Conservation (phyloP, 106 monocot species). For the Acorus gramineus region DNA sequence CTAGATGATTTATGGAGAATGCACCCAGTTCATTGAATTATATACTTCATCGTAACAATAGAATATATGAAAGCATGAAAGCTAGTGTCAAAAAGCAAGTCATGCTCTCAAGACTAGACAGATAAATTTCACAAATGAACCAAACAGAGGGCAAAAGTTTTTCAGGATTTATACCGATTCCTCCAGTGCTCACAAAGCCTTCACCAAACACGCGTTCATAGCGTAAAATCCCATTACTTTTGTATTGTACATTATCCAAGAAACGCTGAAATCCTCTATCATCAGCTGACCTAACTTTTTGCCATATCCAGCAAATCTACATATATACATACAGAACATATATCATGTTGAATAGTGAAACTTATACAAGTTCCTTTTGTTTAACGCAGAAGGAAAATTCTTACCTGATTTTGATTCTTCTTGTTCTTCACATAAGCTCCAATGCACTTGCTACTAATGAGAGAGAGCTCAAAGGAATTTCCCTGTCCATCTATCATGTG, state of each 20-base stretch:
- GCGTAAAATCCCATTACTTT: conserved; percentile 82
- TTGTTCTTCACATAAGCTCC: conserved; percentile 96
- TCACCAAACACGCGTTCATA: conserved; percentile 96
- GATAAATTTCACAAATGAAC: too few species aligned
- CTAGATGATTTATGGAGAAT: too few species aligned
- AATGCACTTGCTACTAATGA: conserved; percentile 87
- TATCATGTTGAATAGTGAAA: not conserved
- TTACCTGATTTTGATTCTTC: conserved; percentile 98
- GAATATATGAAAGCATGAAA: too few species aligned
- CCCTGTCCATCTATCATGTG: conserved; percentile 40
- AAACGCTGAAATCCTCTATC: conserved; percentile 82
- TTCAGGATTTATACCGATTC: conserved; percentile 49
- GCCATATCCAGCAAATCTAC: conserved; percentile 97
- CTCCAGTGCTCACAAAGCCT: conserved; percentile 97
- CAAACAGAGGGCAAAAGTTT: not conserved
- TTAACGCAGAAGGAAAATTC: not conserved
- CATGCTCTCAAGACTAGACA: too few species aligned
- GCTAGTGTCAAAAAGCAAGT: too few species aligned
- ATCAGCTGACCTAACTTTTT: conserved; percentile 71
- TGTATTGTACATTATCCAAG: conserved; percentile 95
- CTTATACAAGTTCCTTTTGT: not conserved
- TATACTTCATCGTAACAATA: too few species aligned
- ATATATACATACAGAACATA: not conserved
- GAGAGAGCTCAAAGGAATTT: conserved; percentile 77
- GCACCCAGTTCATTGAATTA: too few species aligned